Evolutionary conservation across 495 filamentous ascomycete species (phyloP), one percentile per base, ranked within the genome.

Genomic region (Aspergillus sclerotiicarbonarius): DNA sequence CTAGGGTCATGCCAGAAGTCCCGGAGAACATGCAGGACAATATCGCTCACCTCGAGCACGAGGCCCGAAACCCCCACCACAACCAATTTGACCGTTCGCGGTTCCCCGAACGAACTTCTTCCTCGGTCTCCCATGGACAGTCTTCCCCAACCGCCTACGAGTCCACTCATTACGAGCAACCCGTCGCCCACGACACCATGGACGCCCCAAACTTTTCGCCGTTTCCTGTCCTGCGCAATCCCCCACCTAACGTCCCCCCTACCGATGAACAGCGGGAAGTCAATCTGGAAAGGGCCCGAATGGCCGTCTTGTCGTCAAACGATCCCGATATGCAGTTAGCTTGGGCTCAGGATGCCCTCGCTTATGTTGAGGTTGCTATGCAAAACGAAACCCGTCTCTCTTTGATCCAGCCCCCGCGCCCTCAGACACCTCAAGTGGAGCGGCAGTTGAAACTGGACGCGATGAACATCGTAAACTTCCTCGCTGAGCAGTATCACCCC

Each of bases 251-350:
- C 70, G 90, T 98, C 8, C 95, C 94, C 15, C 91, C 91, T 2
- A 91, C 90, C 59, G 92, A 96, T 73, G 93, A 97, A 61, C 90
- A 98, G 70, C 90, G 93, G 66, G 94, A 96, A 67, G 84, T 86
- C 15, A 90, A 87, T 51, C 76, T 98, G 33, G 91, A 94, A 69
- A 84, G 84, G 67, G 91, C 91, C 41, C 87, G 94, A 39, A 71
- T 86, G 56, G 80, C 87, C 44, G 92, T 98, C 18, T 78, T 98
- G 59, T 91, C 91, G 61, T 97, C 94, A 33, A 92, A 95, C 61
- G 92, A 98, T 67, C 91, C 93, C 33, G 88, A 96, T 58, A 93
- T 96, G 87, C 94, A 98, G 79, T 77, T 98, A 58, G 87, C 90
- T 32, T 98, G 94, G 94, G 94, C 95, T 41, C 87, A 96, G 69